Conservation (phyloP, 139 green algal genomes). For the Chlorella sp. region DNA sequence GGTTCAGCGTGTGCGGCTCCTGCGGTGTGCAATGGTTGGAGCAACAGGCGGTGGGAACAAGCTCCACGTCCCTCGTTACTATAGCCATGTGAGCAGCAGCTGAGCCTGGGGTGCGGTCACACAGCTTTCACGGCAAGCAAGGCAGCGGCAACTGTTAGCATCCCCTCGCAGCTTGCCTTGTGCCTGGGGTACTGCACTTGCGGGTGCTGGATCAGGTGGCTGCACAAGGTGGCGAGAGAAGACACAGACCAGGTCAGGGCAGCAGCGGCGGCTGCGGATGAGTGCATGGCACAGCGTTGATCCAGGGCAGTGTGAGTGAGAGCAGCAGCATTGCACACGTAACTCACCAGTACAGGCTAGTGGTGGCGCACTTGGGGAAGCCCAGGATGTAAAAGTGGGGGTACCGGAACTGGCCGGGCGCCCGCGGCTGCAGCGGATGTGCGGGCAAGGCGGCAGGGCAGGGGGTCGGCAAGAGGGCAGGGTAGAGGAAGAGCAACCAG, state of each 20-base stretch:
- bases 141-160: background rate
- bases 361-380: conserved; percentile 33
- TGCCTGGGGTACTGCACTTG: conserved; percentile 24
- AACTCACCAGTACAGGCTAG: conserved; percentile 21
- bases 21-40: too few species aligned
- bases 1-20: background rate
- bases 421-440: conserved; percentile 5
- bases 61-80: too few species aligned
- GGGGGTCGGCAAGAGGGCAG: background rate
- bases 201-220: conserved; percentile 33
- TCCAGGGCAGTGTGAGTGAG: too few species aligned
- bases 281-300: too few species aligned
- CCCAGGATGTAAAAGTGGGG: conserved; percentile 19
- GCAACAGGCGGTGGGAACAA: too few species aligned
- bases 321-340: background rate
- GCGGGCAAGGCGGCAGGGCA: background rate
- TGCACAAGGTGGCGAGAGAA: background rate
- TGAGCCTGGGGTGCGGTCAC: too few species aligned
- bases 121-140: background rate
- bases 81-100: too few species aligned
- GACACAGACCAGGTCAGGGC: too few species aligned
- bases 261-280: too few species aligned
- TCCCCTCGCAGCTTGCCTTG: background rate
- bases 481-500: too few species aligned
- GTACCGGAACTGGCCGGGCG: conserved; percentile 29